Base-by-base conservation (phyloP, 768 basidiomycete species). In the Trametes cingulata region DNA sequence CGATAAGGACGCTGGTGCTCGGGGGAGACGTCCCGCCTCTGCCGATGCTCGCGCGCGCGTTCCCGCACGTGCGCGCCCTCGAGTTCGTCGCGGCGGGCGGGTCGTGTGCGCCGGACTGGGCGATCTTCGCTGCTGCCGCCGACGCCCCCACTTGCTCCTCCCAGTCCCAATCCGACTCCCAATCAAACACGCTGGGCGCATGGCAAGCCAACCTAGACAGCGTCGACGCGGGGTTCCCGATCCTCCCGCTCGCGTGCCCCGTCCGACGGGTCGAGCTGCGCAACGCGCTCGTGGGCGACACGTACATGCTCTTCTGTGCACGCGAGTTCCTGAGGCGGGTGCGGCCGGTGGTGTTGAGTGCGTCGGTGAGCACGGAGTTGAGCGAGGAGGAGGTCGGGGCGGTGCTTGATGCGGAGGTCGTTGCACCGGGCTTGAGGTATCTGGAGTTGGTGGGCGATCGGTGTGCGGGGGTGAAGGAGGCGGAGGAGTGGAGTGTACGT, bases 21-120 rank as follows among this genome's bases (percentile, higher is more conserved):
- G 65, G 62, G 1, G 65, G 65, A 2, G 62, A 62, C 54, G 49
- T 67, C 14, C 60, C 65, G 1, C 43, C 62, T 3, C 42, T 67
- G 4, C 56, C 60, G 8, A 33, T 37, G 25, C 65, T 67, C 33
- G 54, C 60, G 7, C 56, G 50, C 6, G 65, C 65, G 4, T 64
- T 67, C 54, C 62, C 65, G 2, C 43, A 57, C 37, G 57, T 64
- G 15, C 62, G 60, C 39, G 22, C 43, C 0, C 54, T 67, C 15
- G 42, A 61, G 42, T 57, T 67, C 37, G 25, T 67, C 25, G 53
- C 49, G 4, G 65, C 51, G 40, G 51, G 56, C 5, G 65, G 53
- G n/a, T 49, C 60, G 40, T 67, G 56, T 48, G 52, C 51, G 4
- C 60, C 63, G 6, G 54, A 63, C 56, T 63, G 61, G 65, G 58